A percentile compares a stretch with the other conserved stretches of the same genome.
Conservation (phyloP, 495 filamentous ascomycete species). For the Neurospora tetrasperma region DNA sequence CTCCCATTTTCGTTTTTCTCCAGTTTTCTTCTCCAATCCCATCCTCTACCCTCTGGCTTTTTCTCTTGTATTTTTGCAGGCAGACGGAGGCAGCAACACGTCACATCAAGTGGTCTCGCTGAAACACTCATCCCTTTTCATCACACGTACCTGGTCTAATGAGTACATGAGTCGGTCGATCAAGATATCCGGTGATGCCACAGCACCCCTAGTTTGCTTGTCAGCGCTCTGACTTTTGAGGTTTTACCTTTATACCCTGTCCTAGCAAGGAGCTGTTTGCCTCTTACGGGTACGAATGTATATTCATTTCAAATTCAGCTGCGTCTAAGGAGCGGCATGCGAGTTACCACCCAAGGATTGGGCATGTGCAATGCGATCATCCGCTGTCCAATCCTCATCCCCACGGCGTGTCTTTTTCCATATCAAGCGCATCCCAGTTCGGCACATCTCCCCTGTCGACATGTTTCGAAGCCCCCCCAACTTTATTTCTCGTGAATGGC, state of each 20-base stretch:
- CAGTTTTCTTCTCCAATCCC: neutral
- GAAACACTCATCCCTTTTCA: neutral
- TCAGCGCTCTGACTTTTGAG: neutral
- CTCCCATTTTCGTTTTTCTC: neutral
- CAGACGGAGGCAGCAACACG: neutral
- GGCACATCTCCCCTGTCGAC: neutral
- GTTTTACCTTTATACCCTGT: neutral
- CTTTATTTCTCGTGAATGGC: neutral
- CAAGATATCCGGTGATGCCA: neutral
- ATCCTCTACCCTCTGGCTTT: neutral
- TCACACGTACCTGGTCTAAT: neutral
- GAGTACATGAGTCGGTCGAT: neutral
- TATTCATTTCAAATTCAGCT: neutral
- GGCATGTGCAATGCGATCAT: neutral
- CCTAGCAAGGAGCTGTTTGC: neutral
- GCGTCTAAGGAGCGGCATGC: neutral
- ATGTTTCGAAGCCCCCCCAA: neutral
- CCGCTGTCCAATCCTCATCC: neutral
- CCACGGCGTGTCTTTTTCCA: neutral
- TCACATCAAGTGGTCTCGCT: neutral
- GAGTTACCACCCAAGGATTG: neutral
- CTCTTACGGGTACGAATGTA: neutral
- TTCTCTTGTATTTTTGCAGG: neutral
- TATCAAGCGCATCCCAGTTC: neutral
- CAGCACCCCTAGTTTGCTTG: neutral